Percentiles rank a stretch among this genome's conserved stretches.
Conservation (phyloP, 805 yeast genomes). For the Cyberlindnera nakhonratchasimensis region DNA sequence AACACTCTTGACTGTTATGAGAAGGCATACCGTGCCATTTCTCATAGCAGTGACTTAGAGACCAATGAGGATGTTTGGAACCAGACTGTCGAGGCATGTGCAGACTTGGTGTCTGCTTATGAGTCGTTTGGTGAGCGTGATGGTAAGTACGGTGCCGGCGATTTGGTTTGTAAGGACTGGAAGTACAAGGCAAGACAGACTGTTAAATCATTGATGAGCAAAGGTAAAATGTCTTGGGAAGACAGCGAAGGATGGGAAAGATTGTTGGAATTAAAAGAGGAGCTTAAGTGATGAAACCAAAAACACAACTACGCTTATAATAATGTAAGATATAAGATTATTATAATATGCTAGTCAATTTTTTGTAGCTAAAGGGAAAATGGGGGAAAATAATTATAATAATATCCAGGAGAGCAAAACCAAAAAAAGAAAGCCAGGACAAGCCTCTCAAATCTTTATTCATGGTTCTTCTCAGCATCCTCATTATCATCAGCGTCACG, state of each 20-base stretch:
- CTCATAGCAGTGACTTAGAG: constrained; percentile 61
- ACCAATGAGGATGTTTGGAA: constrained; percentile 64
- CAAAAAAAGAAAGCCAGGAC: too few relatives aligned
- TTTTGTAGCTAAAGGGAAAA: too few relatives aligned
- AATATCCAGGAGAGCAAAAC: too few relatives aligned
- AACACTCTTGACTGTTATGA: constrained; percentile 80
- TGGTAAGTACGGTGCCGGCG: constrained; percentile 76
- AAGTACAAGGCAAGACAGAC: constrained; percentile 74
- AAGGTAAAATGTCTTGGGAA: constrained; percentile 79
- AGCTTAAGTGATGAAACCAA: constrained; percentile 3
- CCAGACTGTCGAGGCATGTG: constrained; percentile 73
- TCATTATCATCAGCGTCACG: too few relatives aligned
- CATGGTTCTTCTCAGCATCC: not conserved
- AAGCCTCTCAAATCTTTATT: too few relatives aligned
- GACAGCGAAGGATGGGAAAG: constrained; percentile 73
- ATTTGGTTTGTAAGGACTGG: constrained; percentile 91
- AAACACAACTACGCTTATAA: not conserved
- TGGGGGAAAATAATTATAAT: too few relatives aligned
- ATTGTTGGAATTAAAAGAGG: constrained; percentile 39
- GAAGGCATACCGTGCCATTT: constrained; percentile 74
- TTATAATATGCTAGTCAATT: too few relatives aligned
- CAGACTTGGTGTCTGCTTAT: constrained; percentile 80
- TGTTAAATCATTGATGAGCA: constrained; percentile 70
- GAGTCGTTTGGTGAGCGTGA: constrained; percentile 82
- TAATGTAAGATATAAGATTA: too few relatives aligned